phyloP scores from a whole-genome alignment of 1,139 yeast genomes.

The Saccharomyces hybrid region DNA sequence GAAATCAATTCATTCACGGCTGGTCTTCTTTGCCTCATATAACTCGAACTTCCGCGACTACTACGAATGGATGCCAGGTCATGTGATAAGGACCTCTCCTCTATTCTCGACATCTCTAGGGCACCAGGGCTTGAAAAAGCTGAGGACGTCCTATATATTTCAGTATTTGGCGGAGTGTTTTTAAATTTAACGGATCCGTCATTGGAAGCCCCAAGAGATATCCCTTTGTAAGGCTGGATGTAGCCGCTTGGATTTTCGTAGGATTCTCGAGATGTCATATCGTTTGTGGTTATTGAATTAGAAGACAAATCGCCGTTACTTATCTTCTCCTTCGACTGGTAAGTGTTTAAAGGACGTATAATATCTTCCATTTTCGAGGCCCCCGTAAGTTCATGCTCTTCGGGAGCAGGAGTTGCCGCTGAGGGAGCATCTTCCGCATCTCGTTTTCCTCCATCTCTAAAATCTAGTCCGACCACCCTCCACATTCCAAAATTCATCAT shows the following conservation, averaged over 20 bases:
- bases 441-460: slow-evolving; percentile 33
- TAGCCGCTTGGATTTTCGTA: not conserved
- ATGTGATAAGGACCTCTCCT: not conserved
- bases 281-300: not conserved
- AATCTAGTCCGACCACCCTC: slow-evolving; percentile 64
- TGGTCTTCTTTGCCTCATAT: slow-evolving; percentile 28
- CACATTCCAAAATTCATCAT: slow-evolving; percentile 74
- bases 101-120: slow-evolving; percentile 3
- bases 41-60: slow-evolving; percentile 4
- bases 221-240: not conserved
- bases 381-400: not conserved
- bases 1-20: slow-evolving; percentile 50
- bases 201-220: not conserved
- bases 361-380: not conserved
- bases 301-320: not conserved
- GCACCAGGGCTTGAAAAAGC: slow-evolving; percentile 6
- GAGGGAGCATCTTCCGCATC: slow-evolving; percentile 4
- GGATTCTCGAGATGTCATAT: not conserved
- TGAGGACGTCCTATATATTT: slow-evolving; percentile 5
- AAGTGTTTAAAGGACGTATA: not conserved
- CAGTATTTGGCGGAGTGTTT: not conserved
- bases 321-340: not conserved
- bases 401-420: not conserved
- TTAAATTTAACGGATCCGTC: not conserved
- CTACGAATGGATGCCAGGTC: not conserved